A percentile compares a stretch with the other conserved stretches of the same genome.
Conservation (phyloP, 257 asterid genomes). For the Solanum pinnatisectum region DNA sequence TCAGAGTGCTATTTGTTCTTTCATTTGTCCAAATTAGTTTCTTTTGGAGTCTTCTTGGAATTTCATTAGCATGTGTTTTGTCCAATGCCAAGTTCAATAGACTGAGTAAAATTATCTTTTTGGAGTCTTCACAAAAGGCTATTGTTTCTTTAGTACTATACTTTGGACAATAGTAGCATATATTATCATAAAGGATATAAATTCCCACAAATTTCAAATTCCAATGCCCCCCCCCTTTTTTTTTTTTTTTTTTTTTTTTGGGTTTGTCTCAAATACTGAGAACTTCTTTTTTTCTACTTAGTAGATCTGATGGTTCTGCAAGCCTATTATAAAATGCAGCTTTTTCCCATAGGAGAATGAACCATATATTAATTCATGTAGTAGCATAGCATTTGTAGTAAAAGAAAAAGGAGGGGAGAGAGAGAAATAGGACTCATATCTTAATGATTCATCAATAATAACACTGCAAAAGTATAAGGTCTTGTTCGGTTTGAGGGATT, state of each 20-base stretch:
- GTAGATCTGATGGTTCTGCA: slow-evolving; percentile 54
- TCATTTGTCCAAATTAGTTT: neutral
- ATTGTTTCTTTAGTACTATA: neutral
- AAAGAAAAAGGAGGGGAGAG: slow-evolving; percentile 11
- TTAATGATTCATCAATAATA: slow-evolving; percentile 3
- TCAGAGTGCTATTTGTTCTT: neutral
- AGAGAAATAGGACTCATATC: neutral
- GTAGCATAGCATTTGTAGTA: neutral
- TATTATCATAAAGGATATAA: neutral
- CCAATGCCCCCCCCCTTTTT: slow-evolving; percentile 21
- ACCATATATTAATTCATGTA: slow-evolving; percentile 22
- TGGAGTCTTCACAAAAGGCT: neutral
- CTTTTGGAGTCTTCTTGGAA: neutral
- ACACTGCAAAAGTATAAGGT: neutral
- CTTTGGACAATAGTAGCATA: neutral
- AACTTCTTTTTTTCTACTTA: neutral
- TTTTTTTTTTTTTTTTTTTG: neutral
- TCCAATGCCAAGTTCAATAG: neutral
- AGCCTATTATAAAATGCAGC: slow-evolving; percentile 22
- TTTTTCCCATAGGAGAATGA: slow-evolving; percentile 30
- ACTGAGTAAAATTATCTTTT: neutral
- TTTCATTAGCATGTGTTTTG: neutral
- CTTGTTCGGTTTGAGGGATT: neutral
- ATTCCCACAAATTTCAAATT: slow-evolving; percentile 42
- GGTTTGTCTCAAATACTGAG: neutral